Base-by-base conservation (phyloP, 306 rosid species). In the Astragalus glycyphyllos region DNA sequence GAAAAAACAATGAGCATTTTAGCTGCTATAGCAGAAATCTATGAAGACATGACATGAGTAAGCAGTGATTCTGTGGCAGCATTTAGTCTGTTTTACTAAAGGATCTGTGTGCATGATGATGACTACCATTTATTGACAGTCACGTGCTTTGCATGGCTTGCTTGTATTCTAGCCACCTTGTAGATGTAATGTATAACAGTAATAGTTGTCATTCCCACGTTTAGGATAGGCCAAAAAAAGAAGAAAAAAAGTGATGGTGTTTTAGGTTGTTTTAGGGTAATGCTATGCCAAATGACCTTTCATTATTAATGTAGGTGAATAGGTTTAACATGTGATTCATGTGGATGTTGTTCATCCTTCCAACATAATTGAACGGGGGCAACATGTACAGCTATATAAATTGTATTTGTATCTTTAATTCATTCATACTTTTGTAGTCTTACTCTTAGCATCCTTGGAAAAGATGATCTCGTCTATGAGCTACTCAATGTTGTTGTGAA, bases 331-430 rank as follows among this genome's bases (percentile, higher is more conserved):
- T 80, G 76, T 71, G 79, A 83, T 82, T 88, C 72, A 76, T 72
- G 82, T 80, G 75, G 82, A 53, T 77, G 83, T 81, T 8, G 76
- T 83, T 62, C 74, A 70, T 75, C 80, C 68, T 62, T 63, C 77
- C 83, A 72, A 50, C 73, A 65, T 11, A 64, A 51, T 65, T 80
- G 71, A 66, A 41, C 70, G 71, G 65, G 65, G 76, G 79, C 75
- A 62, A 74, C 86, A 73, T 90, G 96, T 90, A 88, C 93, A 87
- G 93, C 73, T 80, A 72, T 90, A 61, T 71, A 64, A 38, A 76
- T 70, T 80, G 85, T 79, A 81, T 79, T 71, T 73, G 79, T 79
- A 79, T 50, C 75, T 67, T 37, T 73, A 32, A 32, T 46, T 69
- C 73, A 44, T 83, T 79, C 65, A 70, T 72, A 60, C 64, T 44